Base-by-base conservation (phyloP, 805 yeast genomes). In the Lipomyces sp. region DNA sequence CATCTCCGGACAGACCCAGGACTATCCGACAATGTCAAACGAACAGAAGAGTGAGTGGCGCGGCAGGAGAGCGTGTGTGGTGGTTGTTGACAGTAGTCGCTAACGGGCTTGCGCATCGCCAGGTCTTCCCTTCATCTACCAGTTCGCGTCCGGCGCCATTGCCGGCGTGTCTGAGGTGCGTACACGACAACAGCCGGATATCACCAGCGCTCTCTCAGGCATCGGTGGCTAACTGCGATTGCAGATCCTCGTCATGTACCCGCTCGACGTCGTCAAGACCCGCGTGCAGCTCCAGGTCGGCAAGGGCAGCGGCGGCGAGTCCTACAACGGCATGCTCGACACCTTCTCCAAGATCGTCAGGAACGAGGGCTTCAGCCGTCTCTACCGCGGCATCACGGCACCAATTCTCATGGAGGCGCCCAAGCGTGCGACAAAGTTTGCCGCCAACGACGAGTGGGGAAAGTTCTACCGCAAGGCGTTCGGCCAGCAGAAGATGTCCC, bases 361-460 rank as follows among this genome's bases (percentile, higher is more conserved):
- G 63, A 82, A 80, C 61, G 98, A 93, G 70, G 98, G 98, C 45
- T 76, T 81, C 37, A 71, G 84, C 10, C 77, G 93, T 57, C 77
- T 91, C 51, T 93, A 93, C 72, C 82, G 90, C 66, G 99, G 99
- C 60, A 93, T 93, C 63, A 74, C 86, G 28, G 96, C 98, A 22
- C 99, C 99, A 31, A 87, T 93, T 61, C 75, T 93, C 64, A 93
- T 93, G 98, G 99, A 93, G 70, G 98, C 98, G 13, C 98, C 98
- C 59, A 93, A 93, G 76, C 57, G 99, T 74, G 98, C 98, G 37
- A 90, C 96, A 60, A 93, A 93, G 70, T 93, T 93, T 68, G 97
- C 98, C 45, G 96, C 97, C 56, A 93, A 93, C 68, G 98, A 93
- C 68, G 95, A 88, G 69, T 93, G 95, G 84, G 91, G 95, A 46